Conservation (phyloP, 2,329 filamentous ascomycete species). For the Neonectria faginata region DNA sequence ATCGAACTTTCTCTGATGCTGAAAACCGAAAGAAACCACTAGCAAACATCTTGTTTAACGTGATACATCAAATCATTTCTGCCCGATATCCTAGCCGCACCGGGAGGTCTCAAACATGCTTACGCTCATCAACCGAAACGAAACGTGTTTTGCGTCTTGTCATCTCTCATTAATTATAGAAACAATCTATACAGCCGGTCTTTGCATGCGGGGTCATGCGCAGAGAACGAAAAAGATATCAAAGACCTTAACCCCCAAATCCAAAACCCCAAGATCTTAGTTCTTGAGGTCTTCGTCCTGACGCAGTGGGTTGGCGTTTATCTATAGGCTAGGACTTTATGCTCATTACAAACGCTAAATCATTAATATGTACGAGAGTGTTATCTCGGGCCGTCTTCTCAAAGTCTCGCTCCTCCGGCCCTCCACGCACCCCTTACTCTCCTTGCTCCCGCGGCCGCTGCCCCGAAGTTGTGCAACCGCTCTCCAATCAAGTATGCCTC, state of each 20-base stretch:
- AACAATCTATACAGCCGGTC: too few relatives aligned
- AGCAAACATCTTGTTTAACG: background rate
- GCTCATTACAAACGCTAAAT: background rate
- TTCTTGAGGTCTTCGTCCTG: too few relatives aligned
- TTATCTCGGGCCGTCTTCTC: conserved; percentile 17
- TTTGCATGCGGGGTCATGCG: too few relatives aligned
- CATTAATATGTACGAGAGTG: conserved; percentile 5
- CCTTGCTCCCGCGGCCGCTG: conserved; percentile 53
- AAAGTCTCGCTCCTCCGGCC: conserved; percentile 49
- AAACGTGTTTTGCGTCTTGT: background rate
- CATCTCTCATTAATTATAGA: too few relatives aligned
- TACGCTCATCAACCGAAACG: background rate
- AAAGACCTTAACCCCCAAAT: too few relatives aligned
- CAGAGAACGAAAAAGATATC: too few relatives aligned
- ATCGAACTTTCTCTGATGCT: background rate
- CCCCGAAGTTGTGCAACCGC: conserved; percentile 90
- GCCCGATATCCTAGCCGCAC: background rate
- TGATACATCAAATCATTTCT: background rate
- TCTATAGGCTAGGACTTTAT: background rate
- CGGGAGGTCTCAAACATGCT: background rate
- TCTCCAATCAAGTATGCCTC: conserved; percentile 98
- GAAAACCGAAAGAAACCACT: background rate
- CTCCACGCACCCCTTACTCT: conserved; percentile 53
- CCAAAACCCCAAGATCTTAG: too few relatives aligned
- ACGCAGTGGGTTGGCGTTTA: too few relatives aligned